These are phyloP conservation scores for Teratosphaeria gauchensis DNA, from an alignment of 2,329 filamentous ascomycete species.

Conservation along the genomic window DNA sequence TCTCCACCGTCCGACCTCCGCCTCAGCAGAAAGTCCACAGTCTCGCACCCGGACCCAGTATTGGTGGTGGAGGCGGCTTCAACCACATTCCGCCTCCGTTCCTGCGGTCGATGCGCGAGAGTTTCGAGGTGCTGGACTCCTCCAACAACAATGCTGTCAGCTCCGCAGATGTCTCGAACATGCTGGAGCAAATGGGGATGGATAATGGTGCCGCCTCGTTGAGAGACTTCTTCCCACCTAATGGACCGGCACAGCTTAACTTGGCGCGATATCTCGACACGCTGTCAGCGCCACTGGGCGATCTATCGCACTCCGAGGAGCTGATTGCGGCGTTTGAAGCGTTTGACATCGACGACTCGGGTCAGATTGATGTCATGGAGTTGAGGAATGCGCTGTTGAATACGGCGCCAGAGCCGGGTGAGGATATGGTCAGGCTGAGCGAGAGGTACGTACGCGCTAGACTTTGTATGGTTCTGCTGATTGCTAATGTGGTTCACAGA, in stretches of 20 bases:
- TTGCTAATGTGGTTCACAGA: background rate
- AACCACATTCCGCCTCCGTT: slow-evolving; percentile 71
- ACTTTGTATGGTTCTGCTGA: background rate
- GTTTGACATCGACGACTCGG: slow-evolving; percentile 92
- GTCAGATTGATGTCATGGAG: slow-evolving; percentile 77
- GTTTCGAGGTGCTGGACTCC: slow-evolving; percentile 85
- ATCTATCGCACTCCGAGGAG: slow-evolving; percentile 68
- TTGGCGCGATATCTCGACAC: slow-evolving; percentile 80
- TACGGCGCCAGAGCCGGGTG: slow-evolving; percentile 66
- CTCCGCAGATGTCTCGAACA: slow-evolving; percentile 74
- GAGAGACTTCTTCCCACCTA: slow-evolving; percentile 68
- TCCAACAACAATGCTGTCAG: slow-evolving; percentile 78
- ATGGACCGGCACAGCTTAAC: slow-evolving; percentile 56
- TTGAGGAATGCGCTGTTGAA: slow-evolving; percentile 73
- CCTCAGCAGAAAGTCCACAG: slow-evolving; percentile 8
- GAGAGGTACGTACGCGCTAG: slow-evolving; percentile 34
- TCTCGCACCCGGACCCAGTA: background rate
- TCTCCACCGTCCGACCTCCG: slow-evolving; percentile 13
- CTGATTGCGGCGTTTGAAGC: slow-evolving; percentile 84
- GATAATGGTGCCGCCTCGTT: slow-evolving; percentile 62
- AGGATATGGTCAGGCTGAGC: slow-evolving; percentile 43
- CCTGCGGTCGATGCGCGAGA: slow-evolving; percentile 78
- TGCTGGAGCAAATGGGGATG: slow-evolving; percentile 77
- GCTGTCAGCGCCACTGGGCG: slow-evolving; percentile 62
- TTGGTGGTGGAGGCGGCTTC: slow-evolving; percentile 27